Evolutionary conservation across 129 eudicot species (phyloP).

Genomic region (Chrysanthemum makinoi): DNA sequence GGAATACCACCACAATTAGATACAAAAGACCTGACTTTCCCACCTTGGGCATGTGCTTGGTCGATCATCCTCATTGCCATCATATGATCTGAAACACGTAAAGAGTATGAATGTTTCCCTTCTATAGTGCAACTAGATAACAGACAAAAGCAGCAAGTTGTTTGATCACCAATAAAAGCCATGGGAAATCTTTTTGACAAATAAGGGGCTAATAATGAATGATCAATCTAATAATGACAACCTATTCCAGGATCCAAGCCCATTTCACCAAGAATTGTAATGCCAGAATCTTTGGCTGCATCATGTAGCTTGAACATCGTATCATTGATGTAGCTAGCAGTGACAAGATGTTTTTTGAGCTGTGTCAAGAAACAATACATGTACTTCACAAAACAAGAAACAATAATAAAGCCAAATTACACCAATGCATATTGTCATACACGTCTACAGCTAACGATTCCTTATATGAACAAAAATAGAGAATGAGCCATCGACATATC

Average conservation of each 20-base stretch:
- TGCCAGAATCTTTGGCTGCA: constrained; percentile 67
- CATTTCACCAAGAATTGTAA: constrained; percentile 97
- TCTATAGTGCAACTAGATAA: constrained; percentile 7
- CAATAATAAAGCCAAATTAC: background rate
- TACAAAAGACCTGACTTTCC: constrained; percentile 76
- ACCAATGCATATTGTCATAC: background rate
- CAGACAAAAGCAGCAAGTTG: background rate
- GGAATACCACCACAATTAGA: constrained; percentile 99
- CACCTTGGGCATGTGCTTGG: constrained; percentile 74
- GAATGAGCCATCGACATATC: background rate
- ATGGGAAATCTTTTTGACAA: too few species aligned
- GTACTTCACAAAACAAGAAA: constrained; percentile 9
- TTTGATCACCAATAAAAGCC: background rate
- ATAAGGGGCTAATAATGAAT: too few species aligned
- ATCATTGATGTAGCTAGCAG: constrained; percentile 93
- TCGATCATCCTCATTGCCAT: constrained; percentile 97
- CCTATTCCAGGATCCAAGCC: constrained; percentile 99
- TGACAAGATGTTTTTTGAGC: constrained; percentile 84
- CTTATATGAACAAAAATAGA: background rate
- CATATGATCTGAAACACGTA: constrained; percentile 82
- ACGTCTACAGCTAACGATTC: background rate
- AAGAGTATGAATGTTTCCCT: constrained; percentile 1
- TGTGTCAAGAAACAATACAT: constrained; percentile 39
- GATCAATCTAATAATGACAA: constrained; percentile 13
- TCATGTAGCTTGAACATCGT: constrained; percentile 74